Base-by-base conservation (phyloP, 23 red algal genomes). In the Gracilariopsis chorda region DNA sequence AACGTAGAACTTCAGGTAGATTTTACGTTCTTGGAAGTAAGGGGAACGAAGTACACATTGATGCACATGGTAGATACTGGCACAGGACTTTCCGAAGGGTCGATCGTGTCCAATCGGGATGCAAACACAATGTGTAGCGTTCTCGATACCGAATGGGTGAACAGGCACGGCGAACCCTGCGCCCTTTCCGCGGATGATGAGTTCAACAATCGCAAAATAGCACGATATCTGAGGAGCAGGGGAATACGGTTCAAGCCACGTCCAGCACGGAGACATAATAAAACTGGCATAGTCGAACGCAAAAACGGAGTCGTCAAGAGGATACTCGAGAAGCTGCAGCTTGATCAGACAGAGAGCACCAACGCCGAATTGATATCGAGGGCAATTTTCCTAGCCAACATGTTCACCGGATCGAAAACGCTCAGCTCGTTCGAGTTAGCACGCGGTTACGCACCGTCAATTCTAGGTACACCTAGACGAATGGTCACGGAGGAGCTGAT, bases 1-100 rank as follows among this genome's bases (percentile, higher is more conserved):
- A 67, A 86, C 69, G 34, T 23, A 7, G 48, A 87, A 24, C 32
- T 87, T 28, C 63, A 87, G 47, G 60, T 60, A 7, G 83, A 87
- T 32, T 87, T 60, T 51, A 71, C 44, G 53, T 87, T 87, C 52
- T 48, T 30, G 16, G 36, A 36, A 7, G 56, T 87, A 47, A 23
- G 63, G 19, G 45, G 37, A 35, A 42, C 37, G 28, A 86, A 67
- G 48, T 59, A 70, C 29, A 48, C 7, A 48, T n/a, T 86, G 7
- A 29, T 86, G 59, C 4, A 17, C 45, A 60, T 87, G 12, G 61
- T 64, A 29, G 83, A 87, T 44, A 65, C 28, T 17, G 82, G 82
- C 36, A 71, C 64, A 45, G 56, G 57, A 67, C 70, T 45, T 48
- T 40, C 82, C 16, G 82, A 86, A 58, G 34, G 16, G 41, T 13